These are phyloP conservation scores for Phellopilus nigrolimitatus DNA, from an alignment of 1,284 basidiomycete species.

Conservation along the genomic window DNA sequence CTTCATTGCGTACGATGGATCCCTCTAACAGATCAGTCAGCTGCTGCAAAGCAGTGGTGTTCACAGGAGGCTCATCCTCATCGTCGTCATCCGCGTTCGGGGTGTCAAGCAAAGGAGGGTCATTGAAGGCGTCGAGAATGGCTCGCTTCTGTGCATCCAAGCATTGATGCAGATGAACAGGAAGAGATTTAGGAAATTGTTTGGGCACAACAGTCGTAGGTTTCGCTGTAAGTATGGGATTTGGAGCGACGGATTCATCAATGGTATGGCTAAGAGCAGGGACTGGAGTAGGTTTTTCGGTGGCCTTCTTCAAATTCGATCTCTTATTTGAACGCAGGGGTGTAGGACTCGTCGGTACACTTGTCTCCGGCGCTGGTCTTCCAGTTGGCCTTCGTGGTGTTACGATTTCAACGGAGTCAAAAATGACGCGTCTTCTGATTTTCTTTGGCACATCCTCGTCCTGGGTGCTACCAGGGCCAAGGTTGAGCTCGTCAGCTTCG, in stretches of 20 bases:
- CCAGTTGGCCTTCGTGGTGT: slow-evolving; percentile 25
- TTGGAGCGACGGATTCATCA: slow-evolving; percentile 16
- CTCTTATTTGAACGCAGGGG: neutral
- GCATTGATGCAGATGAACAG: slow-evolving; percentile 38
- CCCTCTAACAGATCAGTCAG: slow-evolving; percentile 63
- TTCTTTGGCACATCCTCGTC: slow-evolving; percentile 1
- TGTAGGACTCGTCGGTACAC: neutral
- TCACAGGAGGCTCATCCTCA: slow-evolving; percentile 37
- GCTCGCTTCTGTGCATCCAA: slow-evolving; percentile 53
- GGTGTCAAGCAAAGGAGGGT: slow-evolving; percentile 28
- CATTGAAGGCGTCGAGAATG: slow-evolving; percentile 46
- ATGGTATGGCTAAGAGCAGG: slow-evolving; percentile 17
- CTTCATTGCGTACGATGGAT: slow-evolving; percentile 75
- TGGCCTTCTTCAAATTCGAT: neutral
- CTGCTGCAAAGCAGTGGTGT: slow-evolving; percentile 46
- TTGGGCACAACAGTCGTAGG: neutral
- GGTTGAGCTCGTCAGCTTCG: slow-evolving; percentile 7
- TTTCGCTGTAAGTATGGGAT: slow-evolving; percentile 20
- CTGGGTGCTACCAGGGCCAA: neutral
- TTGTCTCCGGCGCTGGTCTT: neutral
- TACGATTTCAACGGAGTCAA: slow-evolving; percentile 39
- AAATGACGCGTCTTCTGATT: slow-evolving; percentile 27
- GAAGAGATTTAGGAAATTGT: slow-evolving; percentile 24
- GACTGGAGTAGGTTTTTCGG: slow-evolving; percentile 19
- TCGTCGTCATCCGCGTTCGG: slow-evolving; percentile 30